These are phyloP conservation scores for Linum tenue DNA, from an alignment of 345 rosid genomes.

Conservation along the genomic window DNA sequence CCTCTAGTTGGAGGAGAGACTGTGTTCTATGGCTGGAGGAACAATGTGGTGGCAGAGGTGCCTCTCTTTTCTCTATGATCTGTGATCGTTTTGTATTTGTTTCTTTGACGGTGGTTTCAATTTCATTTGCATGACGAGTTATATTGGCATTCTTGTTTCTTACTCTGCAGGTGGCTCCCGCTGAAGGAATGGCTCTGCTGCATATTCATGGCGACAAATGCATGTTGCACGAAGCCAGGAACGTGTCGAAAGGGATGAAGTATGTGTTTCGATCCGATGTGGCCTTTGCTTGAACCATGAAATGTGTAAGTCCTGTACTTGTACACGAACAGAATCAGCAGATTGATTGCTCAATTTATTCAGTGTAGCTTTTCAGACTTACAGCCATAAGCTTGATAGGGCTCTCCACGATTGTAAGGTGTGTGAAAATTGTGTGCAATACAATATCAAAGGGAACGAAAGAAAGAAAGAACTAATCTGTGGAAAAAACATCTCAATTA, in stretches of 20 bases:
- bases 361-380: too few relatives aligned
- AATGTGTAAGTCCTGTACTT: neutral
- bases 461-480: too few relatives aligned
- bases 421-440: too few relatives aligned
- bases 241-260: slow-evolving; percentile 68
- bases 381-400: too few relatives aligned
- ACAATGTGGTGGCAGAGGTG: slow-evolving; percentile 74
- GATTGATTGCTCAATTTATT: too few relatives aligned
- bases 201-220: slow-evolving; percentile 91
- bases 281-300: slow-evolving; percentile 56
- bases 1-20: slow-evolving; percentile 84
- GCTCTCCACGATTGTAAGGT: too few relatives aligned
- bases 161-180: slow-evolving; percentile 59
- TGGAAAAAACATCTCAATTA: too few relatives aligned
- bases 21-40: slow-evolving; percentile 73
- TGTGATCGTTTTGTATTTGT: neutral
- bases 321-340: too few relatives aligned
- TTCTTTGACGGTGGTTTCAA: neutral
- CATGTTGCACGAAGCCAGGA: slow-evolving; percentile 83
- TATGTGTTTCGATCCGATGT: slow-evolving; percentile 90
- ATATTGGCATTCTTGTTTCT: too few relatives aligned
- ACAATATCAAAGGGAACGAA: too few relatives aligned
- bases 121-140: neutral
- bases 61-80: neutral
- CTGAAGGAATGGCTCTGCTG: slow-evolving; percentile 86